These are phyloP conservation scores for Boletus subparvulus DNA, from an alignment of 768 basidiomycete species.

Conservation along the genomic window DNA sequence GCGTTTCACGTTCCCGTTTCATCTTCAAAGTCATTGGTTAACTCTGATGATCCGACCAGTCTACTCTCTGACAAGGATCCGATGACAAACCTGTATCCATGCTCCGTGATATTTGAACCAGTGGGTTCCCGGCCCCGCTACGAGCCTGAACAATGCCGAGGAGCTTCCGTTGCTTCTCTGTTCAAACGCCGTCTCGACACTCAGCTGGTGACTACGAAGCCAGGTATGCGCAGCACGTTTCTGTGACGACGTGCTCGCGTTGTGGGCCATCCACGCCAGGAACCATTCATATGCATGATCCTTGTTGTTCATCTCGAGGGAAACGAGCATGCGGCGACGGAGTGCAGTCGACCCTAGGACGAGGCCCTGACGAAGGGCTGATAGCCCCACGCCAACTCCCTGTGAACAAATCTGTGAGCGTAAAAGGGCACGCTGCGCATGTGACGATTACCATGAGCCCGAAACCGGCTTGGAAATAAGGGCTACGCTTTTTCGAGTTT, in stretches of 20 bases:
- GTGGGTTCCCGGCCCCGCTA: slow-evolving; percentile 94
- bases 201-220: slow-evolving; percentile 86
- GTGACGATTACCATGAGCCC: slow-evolving; percentile 79
- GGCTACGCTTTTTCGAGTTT: slow-evolving; percentile 58
- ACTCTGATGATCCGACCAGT: neutral
- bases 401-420: slow-evolving; percentile 32
- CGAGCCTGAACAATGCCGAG: slow-evolving; percentile 86
- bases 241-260: slow-evolving; percentile 41
- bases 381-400: slow-evolving; percentile 89
- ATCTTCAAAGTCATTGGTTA: slow-evolving; percentile 50
- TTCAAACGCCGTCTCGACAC: slow-evolving; percentile 90
- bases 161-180: slow-evolving; percentile 89
- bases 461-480: slow-evolving; percentile 97
- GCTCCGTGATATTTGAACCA: slow-evolving; percentile 87
- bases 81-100: slow-evolving; percentile 84
- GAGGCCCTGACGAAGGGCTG: slow-evolving; percentile 67
- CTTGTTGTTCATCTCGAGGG: slow-evolving; percentile 94
- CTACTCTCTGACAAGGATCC: neutral
- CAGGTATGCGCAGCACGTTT: slow-evolving; percentile 35
- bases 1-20: slow-evolving; percentile 91
- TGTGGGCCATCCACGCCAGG: slow-evolving; percentile 90
- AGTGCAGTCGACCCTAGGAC: slow-evolving; percentile 71
- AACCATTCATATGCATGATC: slow-evolving; percentile 97
- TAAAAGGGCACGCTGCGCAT: neutral
- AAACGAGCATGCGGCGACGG: slow-evolving; percentile 87